These are phyloP conservation scores for Sordariomycetes sp. DNA, from an alignment of 2,329 filamentous ascomycete genomes.

Conservation along the genomic window DNA sequence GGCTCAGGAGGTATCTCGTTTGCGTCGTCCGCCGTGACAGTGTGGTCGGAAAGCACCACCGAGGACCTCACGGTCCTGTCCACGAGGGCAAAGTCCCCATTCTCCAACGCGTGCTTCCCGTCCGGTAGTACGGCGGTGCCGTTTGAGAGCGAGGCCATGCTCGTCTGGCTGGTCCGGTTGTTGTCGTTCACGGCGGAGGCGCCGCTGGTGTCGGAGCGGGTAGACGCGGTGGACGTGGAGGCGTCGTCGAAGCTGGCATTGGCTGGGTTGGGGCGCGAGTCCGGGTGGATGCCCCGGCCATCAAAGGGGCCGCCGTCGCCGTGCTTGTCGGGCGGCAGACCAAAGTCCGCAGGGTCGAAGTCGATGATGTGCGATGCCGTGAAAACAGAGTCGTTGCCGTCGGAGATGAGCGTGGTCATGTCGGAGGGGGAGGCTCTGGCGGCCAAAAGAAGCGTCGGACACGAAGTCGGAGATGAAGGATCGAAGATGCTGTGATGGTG, in stretches of 20 bases:
- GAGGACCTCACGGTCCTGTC: not conserved
- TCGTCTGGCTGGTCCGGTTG: not conserved
- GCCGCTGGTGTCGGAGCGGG: constrained; percentile 1
- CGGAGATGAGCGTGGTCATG: not conserved
- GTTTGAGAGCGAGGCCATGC: constrained; percentile 1
- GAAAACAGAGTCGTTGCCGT: not conserved
- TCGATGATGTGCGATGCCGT: not conserved
- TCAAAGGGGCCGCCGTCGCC: not conserved
- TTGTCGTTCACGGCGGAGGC: not conserved
- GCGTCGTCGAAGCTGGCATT: constrained; percentile 6
- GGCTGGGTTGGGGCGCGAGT: constrained; percentile 3
- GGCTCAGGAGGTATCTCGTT: not conserved
- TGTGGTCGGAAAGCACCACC: not conserved
- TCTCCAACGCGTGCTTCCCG: not conserved
- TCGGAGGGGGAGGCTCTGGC: not conserved
- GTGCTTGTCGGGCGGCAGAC: constrained; percentile 1
- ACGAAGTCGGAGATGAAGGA: not conserved
- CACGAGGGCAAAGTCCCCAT: not conserved
- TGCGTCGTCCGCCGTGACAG: not conserved
- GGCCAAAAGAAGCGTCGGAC: not conserved
- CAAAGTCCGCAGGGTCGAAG: not conserved
- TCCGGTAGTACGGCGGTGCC: not conserved
- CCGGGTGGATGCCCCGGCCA: not conserved
- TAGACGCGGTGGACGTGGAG: constrained; percentile 3
- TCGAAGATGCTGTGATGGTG: not conserved